phyloP scores from a whole-genome alignment of 805 yeast genomes.

The Candida fluviatilis region DNA sequence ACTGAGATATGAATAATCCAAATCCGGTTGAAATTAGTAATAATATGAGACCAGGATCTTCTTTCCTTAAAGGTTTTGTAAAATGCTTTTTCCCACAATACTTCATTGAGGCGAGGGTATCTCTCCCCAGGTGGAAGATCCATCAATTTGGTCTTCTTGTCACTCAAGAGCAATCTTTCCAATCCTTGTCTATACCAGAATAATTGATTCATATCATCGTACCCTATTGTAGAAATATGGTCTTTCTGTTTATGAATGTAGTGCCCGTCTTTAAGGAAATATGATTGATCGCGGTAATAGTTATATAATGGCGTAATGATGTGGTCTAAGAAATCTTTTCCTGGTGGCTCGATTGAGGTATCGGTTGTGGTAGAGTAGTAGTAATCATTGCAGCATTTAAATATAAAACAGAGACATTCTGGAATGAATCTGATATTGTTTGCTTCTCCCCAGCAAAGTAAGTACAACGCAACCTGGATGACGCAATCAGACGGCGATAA shows the following conservation, averaged over 20 bases:
- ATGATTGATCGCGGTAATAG: conserved; percentile 54
- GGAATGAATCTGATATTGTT: conserved; percentile 85
- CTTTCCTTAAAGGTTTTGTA: conserved; percentile 72
- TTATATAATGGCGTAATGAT: conserved; percentile 70
- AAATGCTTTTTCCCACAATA: conserved; percentile 66
- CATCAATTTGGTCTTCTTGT: conserved; percentile 45
- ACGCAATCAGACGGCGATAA: conserved; percentile 52
- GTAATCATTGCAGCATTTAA: conserved; percentile 73
- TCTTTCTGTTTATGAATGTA: conserved; percentile 52
- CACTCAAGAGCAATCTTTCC: conserved; percentile 46
- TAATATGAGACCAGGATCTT: conserved; percentile 72
- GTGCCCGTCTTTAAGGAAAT: conserved; percentile 38
- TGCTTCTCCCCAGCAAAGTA: conserved; percentile 88
- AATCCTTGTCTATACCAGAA: conserved; percentile 81
- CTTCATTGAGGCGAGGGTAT: conserved; percentile 47
- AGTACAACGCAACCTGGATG: conserved; percentile 62
- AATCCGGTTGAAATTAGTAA: conserved; percentile 70
- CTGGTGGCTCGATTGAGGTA: conserved; percentile 24
- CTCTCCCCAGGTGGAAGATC: conserved; percentile 53
- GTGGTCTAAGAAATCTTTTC: conserved; percentile 53
- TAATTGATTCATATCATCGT: conserved; percentile 85
- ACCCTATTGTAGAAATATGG: conserved; percentile 70
- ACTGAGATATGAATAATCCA: conserved; percentile 74
- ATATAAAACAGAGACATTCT: conserved; percentile 80
- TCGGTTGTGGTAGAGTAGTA: conserved; percentile 45